phyloP scores from a whole-genome alignment of 306 rosid genomes.

The Carpinus fangiana region DNA sequence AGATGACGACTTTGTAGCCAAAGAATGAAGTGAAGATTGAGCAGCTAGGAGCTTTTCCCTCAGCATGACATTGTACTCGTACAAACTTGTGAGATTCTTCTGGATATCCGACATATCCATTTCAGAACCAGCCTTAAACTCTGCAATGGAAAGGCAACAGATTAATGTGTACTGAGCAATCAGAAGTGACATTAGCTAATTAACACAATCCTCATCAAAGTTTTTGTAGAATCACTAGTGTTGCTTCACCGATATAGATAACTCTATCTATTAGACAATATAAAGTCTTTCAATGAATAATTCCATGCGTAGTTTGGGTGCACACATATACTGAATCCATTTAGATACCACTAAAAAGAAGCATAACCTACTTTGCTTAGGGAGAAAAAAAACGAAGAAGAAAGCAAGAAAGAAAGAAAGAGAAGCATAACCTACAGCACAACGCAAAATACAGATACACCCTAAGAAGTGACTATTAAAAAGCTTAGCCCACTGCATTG shows the following conservation, averaged over 20 bases:
- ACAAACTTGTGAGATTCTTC: constrained; percentile 69
- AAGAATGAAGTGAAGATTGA: constrained; percentile 56
- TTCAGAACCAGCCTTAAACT: constrained; percentile 54
- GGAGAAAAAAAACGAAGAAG: too few relatives aligned
- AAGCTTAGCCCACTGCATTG: too few relatives aligned
- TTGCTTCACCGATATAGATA: neutral
- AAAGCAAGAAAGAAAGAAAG: too few relatives aligned
- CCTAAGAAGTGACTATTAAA: too few relatives aligned
- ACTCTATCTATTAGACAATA: neutral
- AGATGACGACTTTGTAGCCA: constrained; percentile 45
- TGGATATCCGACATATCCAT: constrained; percentile 66
- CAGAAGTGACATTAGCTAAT: neutral
- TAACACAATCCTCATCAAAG: neutral
- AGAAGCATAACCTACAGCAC: too few relatives aligned
- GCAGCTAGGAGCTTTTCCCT: constrained; percentile 70
- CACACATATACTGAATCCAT: neutral
- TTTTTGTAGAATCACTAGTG: neutral
- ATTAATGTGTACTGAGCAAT: constrained; percentile 1
- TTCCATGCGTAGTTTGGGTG: neutral
- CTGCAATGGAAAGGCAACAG: constrained; percentile 46
- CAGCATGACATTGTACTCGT: constrained; percentile 74
- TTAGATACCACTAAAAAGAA: neutral
- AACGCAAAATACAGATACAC: too few relatives aligned
- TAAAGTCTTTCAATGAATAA: neutral
- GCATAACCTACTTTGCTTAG: neutral